Percentiles rank a stretch among this genome's conserved stretches.
Conservation (phyloP, 2,329 filamentous ascomycete genomes). For the Hortaea werneckii region DNA sequence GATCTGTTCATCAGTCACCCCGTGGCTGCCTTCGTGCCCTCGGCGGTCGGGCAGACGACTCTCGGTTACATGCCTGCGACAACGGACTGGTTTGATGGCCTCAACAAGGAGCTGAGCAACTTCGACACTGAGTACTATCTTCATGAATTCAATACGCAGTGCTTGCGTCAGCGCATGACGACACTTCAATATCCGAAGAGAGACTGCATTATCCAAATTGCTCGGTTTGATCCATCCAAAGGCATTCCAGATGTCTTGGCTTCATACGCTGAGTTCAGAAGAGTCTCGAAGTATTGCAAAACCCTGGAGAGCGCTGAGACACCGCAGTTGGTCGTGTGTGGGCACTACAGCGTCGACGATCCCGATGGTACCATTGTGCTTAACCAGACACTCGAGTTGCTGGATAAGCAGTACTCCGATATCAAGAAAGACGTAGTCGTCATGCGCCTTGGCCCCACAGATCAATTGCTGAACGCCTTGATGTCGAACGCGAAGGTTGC, state of each 20-base stretch:
- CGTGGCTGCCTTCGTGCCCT: constrained; percentile 63
- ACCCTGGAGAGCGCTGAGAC: constrained; percentile 38
- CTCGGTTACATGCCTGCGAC: constrained; percentile 70
- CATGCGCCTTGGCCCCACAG: constrained; percentile 66
- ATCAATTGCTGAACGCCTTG: constrained; percentile 69
- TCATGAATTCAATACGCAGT: constrained; percentile 58
- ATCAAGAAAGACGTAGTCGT: constrained; percentile 53
- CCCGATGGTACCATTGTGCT: constrained; percentile 65
- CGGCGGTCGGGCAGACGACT: constrained; percentile 53
- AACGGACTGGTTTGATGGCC: constrained; percentile 73
- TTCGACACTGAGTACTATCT: constrained; percentile 67
- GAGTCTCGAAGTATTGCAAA: constrained; percentile 42
- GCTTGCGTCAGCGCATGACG: constrained; percentile 50
- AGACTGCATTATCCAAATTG: constrained; percentile 69
- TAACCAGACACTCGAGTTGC: constrained; percentile 58
- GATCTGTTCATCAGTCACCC: constrained; percentile 79
- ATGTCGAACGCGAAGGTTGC: constrained; percentile 63
- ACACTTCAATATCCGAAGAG: constrained; percentile 49
- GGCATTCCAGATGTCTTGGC: constrained; percentile 70
- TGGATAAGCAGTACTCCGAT: constrained; percentile 53
- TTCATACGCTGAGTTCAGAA: constrained; percentile 63
- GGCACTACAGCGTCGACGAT: constrained; percentile 72
- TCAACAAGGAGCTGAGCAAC: constrained; percentile 63
- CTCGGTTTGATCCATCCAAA: constrained; percentile 75
- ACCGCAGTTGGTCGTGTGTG: constrained; percentile 67